Conservation (phyloP, 441 rosid species). For the Daphne laureola region DNA sequence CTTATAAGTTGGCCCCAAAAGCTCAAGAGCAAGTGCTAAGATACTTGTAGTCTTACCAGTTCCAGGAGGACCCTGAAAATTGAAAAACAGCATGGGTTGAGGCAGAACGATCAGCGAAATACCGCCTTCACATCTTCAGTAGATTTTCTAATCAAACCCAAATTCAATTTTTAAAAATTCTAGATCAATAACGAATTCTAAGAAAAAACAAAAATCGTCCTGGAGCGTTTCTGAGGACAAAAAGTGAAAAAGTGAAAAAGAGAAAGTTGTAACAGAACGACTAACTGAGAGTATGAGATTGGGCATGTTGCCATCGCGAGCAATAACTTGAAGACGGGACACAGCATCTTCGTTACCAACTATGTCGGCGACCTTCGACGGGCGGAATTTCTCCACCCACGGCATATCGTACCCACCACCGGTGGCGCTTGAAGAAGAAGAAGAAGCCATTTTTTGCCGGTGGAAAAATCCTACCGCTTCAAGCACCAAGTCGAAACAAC, state of each 20-base stretch:
- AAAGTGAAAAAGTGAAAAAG: background rate
- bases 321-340: constrained; percentile 87
- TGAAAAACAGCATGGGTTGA: background rate
- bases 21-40: constrained; percentile 94
- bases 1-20: constrained; percentile 61
- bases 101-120: constrained; percentile 1
- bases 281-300: constrained; percentile 70
- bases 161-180: background rate
- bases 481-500: too few species aligned
- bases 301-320: constrained; percentile 96
- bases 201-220: background rate
- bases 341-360: constrained; percentile 91
- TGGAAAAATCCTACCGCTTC: too few species aligned
- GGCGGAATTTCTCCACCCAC: constrained; percentile 96
- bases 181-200: background rate
- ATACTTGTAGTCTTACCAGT: constrained; percentile 95
- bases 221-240: background rate
- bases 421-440: constrained; percentile 45
- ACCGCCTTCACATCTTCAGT: background rate
- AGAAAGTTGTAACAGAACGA: background rate
- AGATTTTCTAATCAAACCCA: background rate
- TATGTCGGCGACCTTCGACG: constrained; percentile 64
- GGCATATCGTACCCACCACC: constrained; percentile 55
- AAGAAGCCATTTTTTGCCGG: constrained; percentile 39
- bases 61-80: constrained; percentile 89